phyloP scores from a whole-genome alignment of 1,139 yeast genomes.

The Hyphopichia wangnamkhiaoensis region DNA sequence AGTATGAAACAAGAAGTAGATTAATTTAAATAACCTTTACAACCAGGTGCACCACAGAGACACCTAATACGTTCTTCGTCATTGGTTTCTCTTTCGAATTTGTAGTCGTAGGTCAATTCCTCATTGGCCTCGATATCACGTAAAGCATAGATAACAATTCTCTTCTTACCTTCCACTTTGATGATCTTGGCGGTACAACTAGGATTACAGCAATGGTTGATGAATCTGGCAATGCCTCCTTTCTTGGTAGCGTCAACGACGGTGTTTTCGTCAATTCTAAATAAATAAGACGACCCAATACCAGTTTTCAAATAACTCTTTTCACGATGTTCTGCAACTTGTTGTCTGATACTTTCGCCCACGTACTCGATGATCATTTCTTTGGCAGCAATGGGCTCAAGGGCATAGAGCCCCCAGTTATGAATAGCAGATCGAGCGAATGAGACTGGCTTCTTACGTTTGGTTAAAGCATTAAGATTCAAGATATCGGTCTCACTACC shows the following conservation, averaged over 20 bases:
- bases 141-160: conserved; percentile 93
- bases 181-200: conserved; percentile 97
- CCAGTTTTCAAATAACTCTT: conserved; percentile 85
- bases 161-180: conserved; percentile 88
- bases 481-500: conserved; percentile 82
- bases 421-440: conserved; percentile 97
- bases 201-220: conserved; percentile 96
- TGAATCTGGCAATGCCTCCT: conserved; percentile 95
- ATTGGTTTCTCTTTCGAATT: conserved; percentile 88
- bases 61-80: conserved; percentile 90
- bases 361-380: conserved; percentile 99
- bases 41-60: conserved; percentile 90
- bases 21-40: conserved; percentile 87
- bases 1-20: not conserved
- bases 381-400: conserved; percentile 89
- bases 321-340: conserved; percentile 92
- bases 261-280: conserved; percentile 89
- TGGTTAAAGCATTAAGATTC: conserved; percentile 75
- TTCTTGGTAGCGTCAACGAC: conserved; percentile 97
- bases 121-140: conserved; percentile 88
- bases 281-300: conserved; percentile 90
- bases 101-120: conserved; percentile 92
- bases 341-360: conserved; percentile 95
- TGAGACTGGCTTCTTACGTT: conserved; percentile 89
- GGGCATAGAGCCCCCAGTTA: conserved; percentile 96